Conservation (phyloP, 345 rosid species). For the Hypericum perforatum region DNA sequence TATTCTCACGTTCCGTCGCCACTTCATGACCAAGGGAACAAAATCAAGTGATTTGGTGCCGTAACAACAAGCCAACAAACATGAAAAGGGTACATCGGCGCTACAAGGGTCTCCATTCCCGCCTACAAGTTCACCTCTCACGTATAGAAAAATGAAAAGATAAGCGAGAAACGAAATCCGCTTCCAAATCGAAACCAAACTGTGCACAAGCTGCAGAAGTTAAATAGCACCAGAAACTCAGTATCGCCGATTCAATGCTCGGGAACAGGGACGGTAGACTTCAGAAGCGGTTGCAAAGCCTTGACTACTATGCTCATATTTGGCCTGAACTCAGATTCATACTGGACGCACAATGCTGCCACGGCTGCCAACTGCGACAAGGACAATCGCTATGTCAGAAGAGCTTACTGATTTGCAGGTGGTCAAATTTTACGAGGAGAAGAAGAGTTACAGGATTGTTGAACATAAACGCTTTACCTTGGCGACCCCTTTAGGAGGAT, state of each 20-base stretch:
- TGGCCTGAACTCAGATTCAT: conserved; percentile 92
- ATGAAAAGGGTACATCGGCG: too few species aligned
- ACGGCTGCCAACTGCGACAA: conserved; percentile 80
- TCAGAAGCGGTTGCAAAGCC: conserved; percentile 93
- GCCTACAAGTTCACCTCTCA: conserved; percentile 5
- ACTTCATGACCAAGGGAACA: conserved; percentile 4
- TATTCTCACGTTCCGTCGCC: conserved; percentile 14
- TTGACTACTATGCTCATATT: conserved; percentile 97
- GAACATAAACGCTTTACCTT: conserved; percentile 8
- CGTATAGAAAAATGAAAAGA: conserved; percentile 14
- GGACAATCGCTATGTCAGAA: neutral
- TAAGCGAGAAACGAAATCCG: conserved; percentile 12
- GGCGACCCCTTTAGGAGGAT: conserved; percentile 12
- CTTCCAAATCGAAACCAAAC: conserved; percentile 22
- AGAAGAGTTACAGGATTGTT: too few species aligned
- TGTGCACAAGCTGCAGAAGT: conserved; percentile 25
- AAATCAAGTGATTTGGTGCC: conserved; percentile 8
- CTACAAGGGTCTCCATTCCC: too few species aligned
- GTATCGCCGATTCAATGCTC: conserved; percentile 9
- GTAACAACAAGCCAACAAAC: neutral
- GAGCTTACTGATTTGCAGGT: neutral
- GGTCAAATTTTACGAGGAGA: too few species aligned
- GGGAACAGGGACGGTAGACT: conserved; percentile 18
- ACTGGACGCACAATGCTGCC: conserved; percentile 95
- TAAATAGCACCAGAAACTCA: neutral